Percentiles rank a stretch among this genome's conserved stretches.
Conservation (phyloP, 345 rosid genomes). For the Noccaea caerulescens region DNA sequence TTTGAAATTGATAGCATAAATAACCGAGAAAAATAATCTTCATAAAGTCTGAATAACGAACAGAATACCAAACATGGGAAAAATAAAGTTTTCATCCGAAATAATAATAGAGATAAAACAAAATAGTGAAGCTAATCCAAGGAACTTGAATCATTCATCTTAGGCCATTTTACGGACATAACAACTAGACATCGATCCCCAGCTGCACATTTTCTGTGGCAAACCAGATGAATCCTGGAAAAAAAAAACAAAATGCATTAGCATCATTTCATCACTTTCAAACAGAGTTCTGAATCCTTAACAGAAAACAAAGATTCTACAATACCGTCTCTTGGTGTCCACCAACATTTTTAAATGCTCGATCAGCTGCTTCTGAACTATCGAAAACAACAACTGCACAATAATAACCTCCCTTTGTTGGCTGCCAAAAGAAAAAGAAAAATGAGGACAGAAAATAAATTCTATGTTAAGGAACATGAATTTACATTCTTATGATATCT, state of each 20-base stretch:
- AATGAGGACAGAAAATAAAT: too few species aligned
- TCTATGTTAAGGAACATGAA: not conserved
- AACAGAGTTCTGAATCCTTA: not conserved
- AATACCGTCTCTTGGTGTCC: conserved; percentile 62
- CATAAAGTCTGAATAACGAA: not conserved
- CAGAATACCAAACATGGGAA: not conserved
- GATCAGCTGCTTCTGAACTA: conserved; percentile 55
- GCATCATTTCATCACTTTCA: not conserved
- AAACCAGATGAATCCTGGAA: conserved; percentile 67
- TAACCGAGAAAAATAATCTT: not conserved
- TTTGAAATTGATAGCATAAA: too few species aligned
- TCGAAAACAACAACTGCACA: conserved; percentile 57
- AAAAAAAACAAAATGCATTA: not conserved
- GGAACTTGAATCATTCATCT: conserved; percentile 8
- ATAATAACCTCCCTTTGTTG: conserved; percentile 53
- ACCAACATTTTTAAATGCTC: conserved; percentile 54
- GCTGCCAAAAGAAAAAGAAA: conserved; percentile 41
- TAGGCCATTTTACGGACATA: conserved; percentile 58
- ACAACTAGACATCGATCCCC: conserved; percentile 43
- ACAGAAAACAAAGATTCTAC: not conserved
- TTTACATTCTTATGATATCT: not conserved
- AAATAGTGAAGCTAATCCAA: not conserved
- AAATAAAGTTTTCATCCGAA: not conserved
- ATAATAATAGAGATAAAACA: not conserved
- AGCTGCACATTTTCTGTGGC: conserved; percentile 50